Evolutionary conservation across 192 early-diverging fungal species (phyloP).

Genomic region (Allomyces macrogynus): DNA sequence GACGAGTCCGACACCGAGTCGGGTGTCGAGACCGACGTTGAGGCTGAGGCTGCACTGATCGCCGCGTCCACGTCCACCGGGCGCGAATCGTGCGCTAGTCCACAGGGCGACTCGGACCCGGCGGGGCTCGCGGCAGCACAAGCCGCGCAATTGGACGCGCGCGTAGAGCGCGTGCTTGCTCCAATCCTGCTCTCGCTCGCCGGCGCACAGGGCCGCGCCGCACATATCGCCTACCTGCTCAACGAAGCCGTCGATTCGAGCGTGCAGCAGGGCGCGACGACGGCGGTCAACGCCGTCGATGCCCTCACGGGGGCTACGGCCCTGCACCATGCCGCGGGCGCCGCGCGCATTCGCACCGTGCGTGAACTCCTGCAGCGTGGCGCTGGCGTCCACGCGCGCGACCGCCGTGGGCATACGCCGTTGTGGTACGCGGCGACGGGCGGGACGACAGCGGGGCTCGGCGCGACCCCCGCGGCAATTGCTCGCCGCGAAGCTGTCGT

Average conservation of each 20-base stretch:
- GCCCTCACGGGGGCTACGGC: slow-evolving; percentile 43
- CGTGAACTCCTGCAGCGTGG: slow-evolving; percentile 61
- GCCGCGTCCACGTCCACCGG: background rate
- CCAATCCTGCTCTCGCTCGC: slow-evolving; percentile 4
- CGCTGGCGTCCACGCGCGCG: slow-evolving; percentile 74
- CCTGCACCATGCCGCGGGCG: slow-evolving; percentile 65
- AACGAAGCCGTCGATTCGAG: slow-evolving; percentile 5
- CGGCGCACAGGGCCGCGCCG: background rate
- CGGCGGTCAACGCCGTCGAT: slow-evolving; percentile 3
- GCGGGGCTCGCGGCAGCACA: background rate
- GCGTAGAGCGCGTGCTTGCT: slow-evolving; percentile 7
- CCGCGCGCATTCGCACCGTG: slow-evolving; percentile 51
- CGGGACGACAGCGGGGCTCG: background rate
- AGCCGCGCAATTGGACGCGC: background rate
- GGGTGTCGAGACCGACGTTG: background rate
- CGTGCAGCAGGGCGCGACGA: background rate
- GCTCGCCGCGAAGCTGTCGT: slow-evolving; percentile 40
- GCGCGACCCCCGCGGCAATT: slow-evolving; percentile 2
- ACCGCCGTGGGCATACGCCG: slow-evolving; percentile 73
- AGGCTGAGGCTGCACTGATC: background rate
- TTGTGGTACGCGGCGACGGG: slow-evolving; percentile 53
- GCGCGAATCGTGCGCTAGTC: background rate
- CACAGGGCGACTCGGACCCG: background rate
- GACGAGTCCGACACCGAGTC: background rate
- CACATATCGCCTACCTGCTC: slow-evolving; percentile 7